Base-by-base conservation (phyloP, 441 rosid genomes). In the Gossypium davidsonii region DNA sequence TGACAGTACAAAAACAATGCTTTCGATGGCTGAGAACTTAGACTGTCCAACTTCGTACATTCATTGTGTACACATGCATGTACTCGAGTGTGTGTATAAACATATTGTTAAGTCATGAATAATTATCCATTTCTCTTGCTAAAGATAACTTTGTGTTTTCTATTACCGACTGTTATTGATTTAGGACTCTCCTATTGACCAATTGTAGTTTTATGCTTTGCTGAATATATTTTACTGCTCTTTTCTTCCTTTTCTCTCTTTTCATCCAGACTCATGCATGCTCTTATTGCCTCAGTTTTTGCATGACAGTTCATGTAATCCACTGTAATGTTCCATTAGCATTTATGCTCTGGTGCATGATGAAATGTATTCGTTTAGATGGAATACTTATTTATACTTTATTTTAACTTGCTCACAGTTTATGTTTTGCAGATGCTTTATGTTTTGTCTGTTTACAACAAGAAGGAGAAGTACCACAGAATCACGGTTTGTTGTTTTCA, bases 371-470 rank as follows among this genome's bases (percentile, higher is more conserved):
- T 42, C 53, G 8, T 42, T 64, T 20, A 39, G 74, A 23, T 39
- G 37, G 34, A 70, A 39, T 12, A 12, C 34, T 70, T n/a, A 34
- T 37, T 37, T 42, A 26, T 39, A 4, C 49, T 55, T 53, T 57
- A 60, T 64, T 52, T 73, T 73, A 49, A 51, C 69, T 73, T 15
- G 52, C 67, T 72, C 20, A 68, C 25, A 65, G 68, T 66, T 57
- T 76, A 18, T 72, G 15, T 71, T 75, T 64, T 82, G 83, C 99
- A 96, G 99, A 93, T 89, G 97, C 90, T 96, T 73, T 96, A 96
- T 42, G 99, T 96, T 75, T 80, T 96, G 72, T 96, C 90, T 49
- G 86, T 93, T 6, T 92, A 96, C 83, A 90, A 87, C 98, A 93
- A 91, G 86, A 96, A 93, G 83, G 98, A 93, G 83, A 96, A 93